Base-by-base conservation (phyloP, 2,329 filamentous ascomycete genomes). In the Colletotrichum australisinense region DNA sequence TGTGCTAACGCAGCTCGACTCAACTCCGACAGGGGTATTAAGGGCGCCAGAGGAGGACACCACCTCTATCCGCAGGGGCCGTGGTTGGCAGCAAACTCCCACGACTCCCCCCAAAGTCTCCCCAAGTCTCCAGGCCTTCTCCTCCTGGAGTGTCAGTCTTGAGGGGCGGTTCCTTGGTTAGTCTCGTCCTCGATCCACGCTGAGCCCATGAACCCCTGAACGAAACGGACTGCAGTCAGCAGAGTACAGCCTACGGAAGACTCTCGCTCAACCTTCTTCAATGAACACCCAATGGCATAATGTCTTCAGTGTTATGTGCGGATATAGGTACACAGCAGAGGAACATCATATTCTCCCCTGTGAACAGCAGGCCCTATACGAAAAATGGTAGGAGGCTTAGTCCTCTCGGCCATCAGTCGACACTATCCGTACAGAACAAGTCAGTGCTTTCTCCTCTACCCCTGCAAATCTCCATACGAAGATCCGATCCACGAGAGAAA, bases 401-500 rank as follows among this genome's bases (percentile, higher is more conserved):
- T 46, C 30, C 69, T 67, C 67, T 67, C 67, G 32, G 56, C 7
- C 19, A 63, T 8, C 62, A 70, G 26, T 59, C 57, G 42, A 49
- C 16, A 62, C 14, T 42, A 42, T 42, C 38, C 38, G 38, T 42
- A 42, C 38, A 42, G 0, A 32, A 24, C 57, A 26, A 59, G 64
- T 52, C 60, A 53, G 46, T 63, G 60, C 28, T 63, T 63, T 42
- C 52, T 35, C 26, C 9, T 38, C 5, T 22, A 19, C 55, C 26
- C 55, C 65, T 46, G 59, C 59, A 59, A 71, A 67, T 67, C 66
- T 69, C 70, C 66, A 64, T 72, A 60, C 53, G 66, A 63, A 69
- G 70, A 72, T 72, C 60, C 70, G 70, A 72, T 72, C 64, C 69
- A 30, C 32, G 30, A 64, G 24, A 62, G 57, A 46, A 70, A 73